phyloP scores from a whole-genome alignment of 139 green algal genomes.

The Helicosporidium sp. region DNA sequence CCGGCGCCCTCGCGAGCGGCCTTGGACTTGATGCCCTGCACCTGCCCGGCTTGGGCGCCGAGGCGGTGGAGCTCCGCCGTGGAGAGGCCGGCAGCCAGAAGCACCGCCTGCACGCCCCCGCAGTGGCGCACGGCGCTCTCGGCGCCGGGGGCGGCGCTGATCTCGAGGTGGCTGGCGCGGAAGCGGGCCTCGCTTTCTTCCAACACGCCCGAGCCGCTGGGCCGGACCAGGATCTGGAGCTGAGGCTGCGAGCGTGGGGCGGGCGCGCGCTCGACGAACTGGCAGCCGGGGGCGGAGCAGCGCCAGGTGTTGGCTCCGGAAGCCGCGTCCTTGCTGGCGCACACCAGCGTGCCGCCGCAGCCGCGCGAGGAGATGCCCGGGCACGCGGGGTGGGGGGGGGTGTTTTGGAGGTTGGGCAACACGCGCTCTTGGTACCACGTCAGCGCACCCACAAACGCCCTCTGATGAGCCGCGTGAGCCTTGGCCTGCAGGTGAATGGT shows the following conservation, averaged over 20 bases:
- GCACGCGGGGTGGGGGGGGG: neutral
- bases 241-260: neutral
- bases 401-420: neutral
- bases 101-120: slow-evolving; percentile 33
- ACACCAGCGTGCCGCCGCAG: neutral
- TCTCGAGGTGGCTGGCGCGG: too few species aligned
- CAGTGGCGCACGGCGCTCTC: slow-evolving; percentile 30
- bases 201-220: too few species aligned
- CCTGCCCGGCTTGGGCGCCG: neutral
- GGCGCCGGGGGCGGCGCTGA: too few species aligned
- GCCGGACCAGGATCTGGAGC: neutral
- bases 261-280: neutral
- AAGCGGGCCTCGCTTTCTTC: too few species aligned
- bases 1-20: neutral
- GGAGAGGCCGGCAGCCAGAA: slow-evolving; percentile 22
- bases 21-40: neutral
- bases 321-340: neutral
- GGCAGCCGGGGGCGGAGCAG: neutral
- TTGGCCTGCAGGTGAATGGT: too few species aligned
- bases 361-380: neutral
- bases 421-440: neutral
- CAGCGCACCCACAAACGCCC: neutral
- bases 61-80: slow-evolving; percentile 1
- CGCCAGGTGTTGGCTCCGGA: too few species aligned
- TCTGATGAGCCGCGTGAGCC: neutral